Conservation (phyloP, 345 rosid species). For the Microcos paniculata region DNA sequence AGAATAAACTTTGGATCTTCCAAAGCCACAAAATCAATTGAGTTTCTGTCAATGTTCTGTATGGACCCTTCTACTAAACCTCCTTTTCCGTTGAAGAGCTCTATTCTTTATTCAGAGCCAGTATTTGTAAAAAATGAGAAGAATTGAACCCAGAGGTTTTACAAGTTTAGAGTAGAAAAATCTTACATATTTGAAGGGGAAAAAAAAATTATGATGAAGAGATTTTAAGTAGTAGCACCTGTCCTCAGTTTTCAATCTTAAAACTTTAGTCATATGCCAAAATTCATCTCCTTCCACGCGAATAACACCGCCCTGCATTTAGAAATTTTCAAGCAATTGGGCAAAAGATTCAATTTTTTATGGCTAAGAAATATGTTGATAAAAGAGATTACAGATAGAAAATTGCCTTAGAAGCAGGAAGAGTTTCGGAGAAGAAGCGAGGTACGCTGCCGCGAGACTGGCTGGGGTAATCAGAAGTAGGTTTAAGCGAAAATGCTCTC, state of each 20-base stretch:
- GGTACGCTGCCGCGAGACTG: conserved; percentile 86
- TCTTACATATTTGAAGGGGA: not conserved
- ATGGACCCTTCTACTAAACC: conserved; percentile 67
- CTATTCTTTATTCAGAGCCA: conserved; percentile 57
- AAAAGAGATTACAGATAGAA: not conserved
- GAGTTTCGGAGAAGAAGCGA: conserved; percentile 74
- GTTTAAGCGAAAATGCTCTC: conserved; percentile 34
- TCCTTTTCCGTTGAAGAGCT: conserved; percentile 95
- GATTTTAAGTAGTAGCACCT: conserved; percentile 35
- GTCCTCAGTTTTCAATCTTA: conserved; percentile 57
- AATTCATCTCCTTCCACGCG: conserved; percentile 85
- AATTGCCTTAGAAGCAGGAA: conserved; percentile 66
- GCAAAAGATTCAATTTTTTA: not conserved
- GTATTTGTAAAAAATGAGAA: not conserved
- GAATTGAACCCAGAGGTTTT: not conserved
- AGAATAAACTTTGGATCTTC: conserved; percentile 53
- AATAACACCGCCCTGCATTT: conserved; percentile 61
- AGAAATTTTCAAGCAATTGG: not conserved
- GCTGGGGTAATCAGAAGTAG: conserved; percentile 42
- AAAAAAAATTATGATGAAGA: not conserved
- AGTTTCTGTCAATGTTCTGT: conserved; percentile 53
- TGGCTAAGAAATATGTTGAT: not conserved
- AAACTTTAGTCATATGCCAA: conserved; percentile 81
- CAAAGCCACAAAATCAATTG: conserved; percentile 63
- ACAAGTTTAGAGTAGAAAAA: not conserved